phyloP scores from a whole-genome alignment of 805 yeast species.

The Kodamaea jinghongensis region DNA sequence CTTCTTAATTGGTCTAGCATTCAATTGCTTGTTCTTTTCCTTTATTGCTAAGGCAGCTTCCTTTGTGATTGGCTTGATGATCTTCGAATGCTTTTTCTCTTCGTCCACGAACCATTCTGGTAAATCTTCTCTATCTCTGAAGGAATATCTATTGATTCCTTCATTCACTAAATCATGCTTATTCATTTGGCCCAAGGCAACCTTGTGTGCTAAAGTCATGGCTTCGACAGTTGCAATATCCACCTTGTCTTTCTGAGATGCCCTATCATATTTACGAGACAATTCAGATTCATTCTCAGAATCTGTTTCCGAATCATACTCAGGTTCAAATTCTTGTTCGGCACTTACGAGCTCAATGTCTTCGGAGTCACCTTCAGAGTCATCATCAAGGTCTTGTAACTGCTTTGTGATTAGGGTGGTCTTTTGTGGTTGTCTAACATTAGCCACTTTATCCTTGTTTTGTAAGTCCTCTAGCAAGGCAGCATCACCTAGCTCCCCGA shows the following conservation, averaged over 20 bases:
- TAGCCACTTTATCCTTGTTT: constrained; percentile 18
- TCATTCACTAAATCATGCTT: constrained; percentile 88
- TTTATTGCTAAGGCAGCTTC: constrained; percentile 55
- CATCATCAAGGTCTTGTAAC: constrained; percentile 33
- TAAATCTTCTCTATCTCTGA: constrained; percentile 84
- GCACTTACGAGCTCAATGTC: constrained; percentile 45
- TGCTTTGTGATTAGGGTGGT: constrained; percentile 7
- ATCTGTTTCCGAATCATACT: constrained; percentile 47
- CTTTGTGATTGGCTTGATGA: constrained; percentile 89
- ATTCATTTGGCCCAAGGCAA: constrained; percentile 84
- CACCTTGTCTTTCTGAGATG: constrained; percentile 58
- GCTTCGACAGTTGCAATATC: constrained; percentile 93
- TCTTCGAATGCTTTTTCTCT: constrained; percentile 81
- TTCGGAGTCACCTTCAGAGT: constrained; percentile 32
- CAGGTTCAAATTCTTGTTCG: constrained; percentile 20
- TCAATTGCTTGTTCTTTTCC: constrained; percentile 55
- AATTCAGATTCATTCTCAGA: constrained; percentile 48
- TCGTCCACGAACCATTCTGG: constrained; percentile 99
- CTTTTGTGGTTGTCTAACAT: constrained; percentile 13
- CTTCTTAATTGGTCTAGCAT: constrained; percentile 98
- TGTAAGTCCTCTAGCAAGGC: constrained; percentile 45
- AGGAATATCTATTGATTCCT: constrained; percentile 87
- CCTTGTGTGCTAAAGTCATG: constrained; percentile 96
- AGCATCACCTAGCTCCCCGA: constrained; percentile 44
- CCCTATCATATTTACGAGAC: constrained; percentile 33